phyloP scores from a whole-genome alignment of 2,329 filamentous ascomycete species.

The Microdochium paspali region DNA sequence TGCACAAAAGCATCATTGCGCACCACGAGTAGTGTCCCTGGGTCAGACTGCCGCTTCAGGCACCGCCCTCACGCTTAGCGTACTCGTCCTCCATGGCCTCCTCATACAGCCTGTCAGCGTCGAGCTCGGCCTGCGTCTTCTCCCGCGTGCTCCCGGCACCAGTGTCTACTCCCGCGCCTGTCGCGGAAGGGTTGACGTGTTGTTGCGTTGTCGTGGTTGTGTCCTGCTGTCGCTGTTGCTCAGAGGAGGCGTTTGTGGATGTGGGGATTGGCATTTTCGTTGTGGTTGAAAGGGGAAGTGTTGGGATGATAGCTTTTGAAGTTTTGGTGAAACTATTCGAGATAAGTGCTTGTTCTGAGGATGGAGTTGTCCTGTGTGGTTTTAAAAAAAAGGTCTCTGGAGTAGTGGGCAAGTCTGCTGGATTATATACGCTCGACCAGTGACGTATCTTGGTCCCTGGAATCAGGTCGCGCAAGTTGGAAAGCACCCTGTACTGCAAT shows the following conservation, averaged over 20 bases:
- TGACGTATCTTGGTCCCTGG: too few relatives aligned
- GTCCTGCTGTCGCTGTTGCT: neutral
- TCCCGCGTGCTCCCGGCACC: conserved; percentile 35
- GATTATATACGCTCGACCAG: too few relatives aligned
- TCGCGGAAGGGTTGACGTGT: conserved; percentile 6
- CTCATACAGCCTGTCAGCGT: conserved; percentile 40
- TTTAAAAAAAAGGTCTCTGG: too few relatives aligned
- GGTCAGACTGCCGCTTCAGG: conserved; percentile 18
- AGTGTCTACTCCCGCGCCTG: conserved; percentile 37
- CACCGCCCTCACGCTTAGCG: conserved; percentile 43
- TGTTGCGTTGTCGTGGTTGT: neutral
- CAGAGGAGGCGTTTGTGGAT: neutral
- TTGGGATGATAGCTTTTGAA: too few relatives aligned
- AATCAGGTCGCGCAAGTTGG: too few relatives aligned
- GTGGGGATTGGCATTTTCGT: conserved; percentile 4
- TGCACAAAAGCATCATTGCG: too few relatives aligned
- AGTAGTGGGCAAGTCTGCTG: too few relatives aligned
- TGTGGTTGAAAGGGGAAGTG: neutral
- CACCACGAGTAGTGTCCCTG: too few relatives aligned
- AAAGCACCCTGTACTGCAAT: too few relatives aligned
- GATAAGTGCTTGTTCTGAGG: too few relatives aligned
- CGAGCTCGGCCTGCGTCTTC: conserved; percentile 38
- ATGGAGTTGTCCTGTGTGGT: too few relatives aligned
- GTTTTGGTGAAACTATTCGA: too few relatives aligned
- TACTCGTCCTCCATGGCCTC: conserved; percentile 47